Conservation (phyloP, 75 land plant species). For the Selaginella moellendorffii region DNA sequence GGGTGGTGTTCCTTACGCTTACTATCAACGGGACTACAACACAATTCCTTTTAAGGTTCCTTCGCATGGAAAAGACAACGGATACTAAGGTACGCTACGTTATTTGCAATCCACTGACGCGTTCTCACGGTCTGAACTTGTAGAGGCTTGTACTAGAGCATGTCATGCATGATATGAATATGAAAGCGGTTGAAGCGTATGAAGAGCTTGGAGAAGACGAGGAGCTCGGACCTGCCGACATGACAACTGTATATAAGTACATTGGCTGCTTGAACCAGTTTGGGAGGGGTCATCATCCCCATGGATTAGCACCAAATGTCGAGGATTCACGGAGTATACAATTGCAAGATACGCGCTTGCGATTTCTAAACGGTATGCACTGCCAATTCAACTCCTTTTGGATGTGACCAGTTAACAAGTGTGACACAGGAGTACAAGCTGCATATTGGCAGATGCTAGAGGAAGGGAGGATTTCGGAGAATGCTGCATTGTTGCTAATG, state of each 20-base stretch:
- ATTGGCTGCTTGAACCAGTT: constrained; percentile 38
- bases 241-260: constrained; percentile 59
- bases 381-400: too few relatives aligned
- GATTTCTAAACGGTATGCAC: constrained; percentile 69
- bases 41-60: constrained; percentile 54
- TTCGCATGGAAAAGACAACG: constrained; percentile 21
- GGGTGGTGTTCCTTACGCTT: constrained; percentile 82
- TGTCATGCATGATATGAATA: constrained; percentile 69
- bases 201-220: constrained; percentile 88
- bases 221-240: constrained; percentile 90
- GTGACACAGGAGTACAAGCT: constrained; percentile 85
- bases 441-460: constrained; percentile 96
- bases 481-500: constrained; percentile 67
- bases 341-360: constrained; percentile 52
- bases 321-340: constrained; percentile 25
- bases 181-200: constrained; percentile 72
- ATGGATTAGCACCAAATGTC: constrained; percentile 30
- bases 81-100: constrained; percentile 71
- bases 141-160: constrained; percentile 62
- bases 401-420: too few relatives aligned
- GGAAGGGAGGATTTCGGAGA: constrained; percentile 72
- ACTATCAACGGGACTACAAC: constrained; percentile 86
- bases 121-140: not conserved
- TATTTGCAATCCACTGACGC: too few relatives aligned
- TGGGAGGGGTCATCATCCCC: constrained; percentile 39